Evolutionary conservation across 148 eudicot genomes (phyloP), one percentile per base, ranked within the genome.

Genomic region (Fallopia convolvulus): DNA sequence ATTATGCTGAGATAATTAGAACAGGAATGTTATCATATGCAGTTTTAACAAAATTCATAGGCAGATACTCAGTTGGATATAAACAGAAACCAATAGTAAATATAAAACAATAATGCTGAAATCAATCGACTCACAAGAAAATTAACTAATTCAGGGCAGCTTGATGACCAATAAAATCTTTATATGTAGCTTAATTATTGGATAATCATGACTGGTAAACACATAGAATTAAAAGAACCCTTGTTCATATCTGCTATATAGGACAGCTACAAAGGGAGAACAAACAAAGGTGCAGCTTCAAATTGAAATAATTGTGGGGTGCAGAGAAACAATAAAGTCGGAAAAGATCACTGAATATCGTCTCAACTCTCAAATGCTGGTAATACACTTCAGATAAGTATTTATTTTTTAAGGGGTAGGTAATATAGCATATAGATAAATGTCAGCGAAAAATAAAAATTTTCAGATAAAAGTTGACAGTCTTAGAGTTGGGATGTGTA

Each of bases 1-100:
- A 86, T 89, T 94, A 84, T 92, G 97, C 99, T 94, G 90, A 7
- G 78, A 49, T 30, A 56, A 75, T 55, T 68, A 36, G 13, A 68
- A 36, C 44, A 36, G 1, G 20, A 15, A 68, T 33, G 20, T 36
- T 68, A 39, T 65, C n/a, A 18, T 36, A 39, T 36, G 44, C 46
- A 33, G 12, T 68, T 36, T 14, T 13, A 68, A 14, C 5, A 33
- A 6, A 68, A 36, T 6, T 65, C 2, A 17, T 68, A 39, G 8
- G 44, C 44, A 36, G 72, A 68, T 14, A 39, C 20, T 68, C 21
- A 39, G 46, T 68, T 68, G 21, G 44, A 8, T 15, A 68, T 5
- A 68, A 39, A 39, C 8, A 68, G 5, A 68, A 39, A 39, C n/a
- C 44, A 36, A 17, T 1, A 36, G 72, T 41, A 66, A 5, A 66